Base-by-base conservation (phyloP, 176 grass and related monocot genomes). In the Lolium rigidum region DNA sequence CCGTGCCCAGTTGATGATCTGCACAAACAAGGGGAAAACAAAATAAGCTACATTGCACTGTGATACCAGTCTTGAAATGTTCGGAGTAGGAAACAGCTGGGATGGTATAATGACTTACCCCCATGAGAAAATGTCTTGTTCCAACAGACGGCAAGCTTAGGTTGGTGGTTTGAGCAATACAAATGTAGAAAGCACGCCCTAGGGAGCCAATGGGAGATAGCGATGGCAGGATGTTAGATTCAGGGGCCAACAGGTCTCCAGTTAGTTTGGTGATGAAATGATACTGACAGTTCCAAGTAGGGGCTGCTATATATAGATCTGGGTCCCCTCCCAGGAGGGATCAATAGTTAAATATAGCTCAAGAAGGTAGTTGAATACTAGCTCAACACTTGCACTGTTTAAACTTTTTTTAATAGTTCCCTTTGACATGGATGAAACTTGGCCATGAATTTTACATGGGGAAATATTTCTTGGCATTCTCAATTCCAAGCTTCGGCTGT, bases 1-100 rank as follows among this genome's bases (percentile, higher is more conserved):
- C 57, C 93, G 93, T 46, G 95, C 78, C 95, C 95, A 98, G 74
- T 70, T 90, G 35, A 98, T 70, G 91, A 98, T 95, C 95, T 98
- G 77, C 31, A 24, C 1, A n/a, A 47, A 24, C 1, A n/a, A 47
- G 75, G 20, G 65, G 71, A 79, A 74, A 82, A 56, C 13, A 60
- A 63, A 46, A 35, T 87, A 16, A 81, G 49, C 24, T 49, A 17
- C 26, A 24, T 25, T 44, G 35, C 28, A 38, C 50, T 24, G 6
- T 16, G 4, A 6, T 17, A 46, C 18, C 38, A 83, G 38, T 39
- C 59, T 69, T 9, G 68, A 21, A 14, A 59, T 74, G 54, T 31
- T 28, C 5, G 35, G 75, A 58, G 3, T 10, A 57, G 39, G 38
- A 16, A 80, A 47, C 37, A 56, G 22, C 41, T 72, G 39, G 21